Evolutionary conservation across 1,139 yeast species (phyloP).

Genomic region (Yarrowia galli): DNA sequence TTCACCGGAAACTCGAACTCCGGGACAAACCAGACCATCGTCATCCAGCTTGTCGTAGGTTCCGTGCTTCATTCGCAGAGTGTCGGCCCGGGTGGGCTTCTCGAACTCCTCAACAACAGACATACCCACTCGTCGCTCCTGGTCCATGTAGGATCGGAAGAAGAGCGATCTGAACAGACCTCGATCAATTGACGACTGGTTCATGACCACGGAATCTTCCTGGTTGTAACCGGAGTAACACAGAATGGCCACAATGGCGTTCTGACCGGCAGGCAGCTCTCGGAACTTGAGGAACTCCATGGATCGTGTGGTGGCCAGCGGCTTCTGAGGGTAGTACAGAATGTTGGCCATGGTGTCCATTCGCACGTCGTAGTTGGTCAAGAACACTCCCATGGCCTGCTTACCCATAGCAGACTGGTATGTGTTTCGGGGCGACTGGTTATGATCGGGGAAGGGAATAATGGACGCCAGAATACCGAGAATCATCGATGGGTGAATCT

Average conservation of each 20-base stretch:
- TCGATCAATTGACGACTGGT: slow-evolving; percentile 95
- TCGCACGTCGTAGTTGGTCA: slow-evolving; percentile 93
- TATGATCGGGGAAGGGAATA: slow-evolving; percentile 99
- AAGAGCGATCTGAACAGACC: slow-evolving; percentile 95
- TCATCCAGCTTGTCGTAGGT: slow-evolving; percentile 97
- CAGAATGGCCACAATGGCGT: slow-evolving; percentile 96
- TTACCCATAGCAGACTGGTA: slow-evolving; percentile 99
- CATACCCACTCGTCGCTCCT: slow-evolving; percentile 98
- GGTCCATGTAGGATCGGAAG: slow-evolving; percentile 97
- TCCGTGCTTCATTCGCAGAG: slow-evolving; percentile 94
- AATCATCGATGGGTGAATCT: slow-evolving; percentile 98
- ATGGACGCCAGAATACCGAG: slow-evolving; percentile 98
- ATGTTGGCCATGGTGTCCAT: slow-evolving; percentile 99
- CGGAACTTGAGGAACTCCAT: slow-evolving; percentile 98
- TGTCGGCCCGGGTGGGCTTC: slow-evolving; percentile 92
- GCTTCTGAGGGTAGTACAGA: slow-evolving; percentile 96
- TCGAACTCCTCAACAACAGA: slow-evolving; percentile 95
- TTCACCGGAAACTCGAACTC: slow-evolving; percentile 98
- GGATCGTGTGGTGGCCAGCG: slow-evolving; percentile 98
- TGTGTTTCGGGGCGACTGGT: slow-evolving; percentile 99
- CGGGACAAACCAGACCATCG: slow-evolving; percentile 97
- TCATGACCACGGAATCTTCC: slow-evolving; percentile 99
- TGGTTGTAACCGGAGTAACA: slow-evolving; percentile 99
- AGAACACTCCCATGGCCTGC: slow-evolving; percentile 99
- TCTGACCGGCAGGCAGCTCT: slow-evolving; percentile 99